Evolutionary conservation across 495 filamentous ascomycete species (phyloP).

Genomic region (Penicillium coffeae): DNA sequence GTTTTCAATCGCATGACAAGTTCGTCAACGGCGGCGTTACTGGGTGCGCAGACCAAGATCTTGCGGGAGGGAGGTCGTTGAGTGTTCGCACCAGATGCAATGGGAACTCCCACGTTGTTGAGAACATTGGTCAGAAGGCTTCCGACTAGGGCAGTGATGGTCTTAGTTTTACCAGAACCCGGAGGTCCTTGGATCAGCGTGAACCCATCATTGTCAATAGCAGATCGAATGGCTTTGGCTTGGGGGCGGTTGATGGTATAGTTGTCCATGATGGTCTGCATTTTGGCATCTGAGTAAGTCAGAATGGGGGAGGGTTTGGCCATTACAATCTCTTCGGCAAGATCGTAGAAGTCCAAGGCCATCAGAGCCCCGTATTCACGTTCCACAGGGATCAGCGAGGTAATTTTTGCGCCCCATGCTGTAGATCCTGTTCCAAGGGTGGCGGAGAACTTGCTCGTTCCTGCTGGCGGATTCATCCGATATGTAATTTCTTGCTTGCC

Average conservation of each 20-base stretch:
- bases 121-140: conserved; percentile 69
- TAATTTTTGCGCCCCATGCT: conserved; percentile 74
- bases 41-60: conserved; percentile 89
- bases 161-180: conserved; percentile 97
- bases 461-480: conserved; percentile 61
- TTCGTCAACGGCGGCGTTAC: conserved; percentile 96
- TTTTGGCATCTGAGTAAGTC: conserved; percentile 65
- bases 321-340: conserved; percentile 83
- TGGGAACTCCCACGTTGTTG: conserved; percentile 28
- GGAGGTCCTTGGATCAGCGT: conserved; percentile 95
- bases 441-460: conserved; percentile 46
- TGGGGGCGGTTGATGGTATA: conserved; percentile 87
- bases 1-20: conserved; percentile 88
- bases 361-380: conserved; percentile 90
- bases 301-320: conserved; percentile 87
- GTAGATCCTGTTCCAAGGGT: conserved; percentile 54
- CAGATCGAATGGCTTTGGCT: conserved; percentile 87
- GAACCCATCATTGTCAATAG: conserved; percentile 90
- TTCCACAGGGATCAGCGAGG: conserved; percentile 86
- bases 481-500: conserved; percentile 77
- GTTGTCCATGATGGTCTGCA: conserved; percentile 62
- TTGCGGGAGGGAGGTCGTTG: conserved; percentile 62
- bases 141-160: conserved; percentile 93
- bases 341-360: conserved; percentile 89
- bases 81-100: conserved; percentile 11